Evolutionary conservation across 148 eudicot genomes (phyloP).

Genomic region (Euryodendron excelsum): DNA sequence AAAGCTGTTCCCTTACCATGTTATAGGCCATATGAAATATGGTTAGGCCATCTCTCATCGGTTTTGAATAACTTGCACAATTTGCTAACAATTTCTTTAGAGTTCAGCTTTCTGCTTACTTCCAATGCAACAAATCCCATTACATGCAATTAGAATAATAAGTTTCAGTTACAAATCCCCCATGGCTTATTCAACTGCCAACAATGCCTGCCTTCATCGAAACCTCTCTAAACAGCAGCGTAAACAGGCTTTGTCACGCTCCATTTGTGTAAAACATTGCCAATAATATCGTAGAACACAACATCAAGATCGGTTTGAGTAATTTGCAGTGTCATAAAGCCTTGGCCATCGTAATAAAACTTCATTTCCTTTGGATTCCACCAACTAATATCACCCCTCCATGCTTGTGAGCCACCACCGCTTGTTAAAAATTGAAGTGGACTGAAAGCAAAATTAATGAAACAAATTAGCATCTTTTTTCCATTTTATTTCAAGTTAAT

Average conservation of each 20-base stretch:
- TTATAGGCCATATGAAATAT: too few species aligned
- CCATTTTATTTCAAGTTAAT: background rate
- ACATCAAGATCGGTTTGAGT: slow-evolving; percentile 28
- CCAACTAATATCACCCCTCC: slow-evolving; percentile 55
- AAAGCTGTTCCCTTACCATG: too few species aligned
- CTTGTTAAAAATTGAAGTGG: slow-evolving; percentile 71
- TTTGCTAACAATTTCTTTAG: too few species aligned
- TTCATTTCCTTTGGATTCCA: slow-evolving; percentile 45
- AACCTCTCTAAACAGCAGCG: background rate
- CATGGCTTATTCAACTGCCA: background rate
- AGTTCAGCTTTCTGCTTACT: too few species aligned
- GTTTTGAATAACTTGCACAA: too few species aligned
- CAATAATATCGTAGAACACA: slow-evolving; percentile 54
- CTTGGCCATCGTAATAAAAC: slow-evolving; percentile 86
- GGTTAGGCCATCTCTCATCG: background rate
- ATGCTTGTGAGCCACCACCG: slow-evolving; percentile 91
- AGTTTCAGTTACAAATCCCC: background rate
- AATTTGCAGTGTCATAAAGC: slow-evolving; percentile 69
- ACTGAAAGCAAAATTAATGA: slow-evolving; percentile 29
- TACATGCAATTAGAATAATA: too few species aligned
- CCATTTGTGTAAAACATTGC: slow-evolving; percentile 64
- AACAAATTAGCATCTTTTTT: background rate
- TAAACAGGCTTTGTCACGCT: slow-evolving; percentile 28
- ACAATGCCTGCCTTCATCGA: background rate
- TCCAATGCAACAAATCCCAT: too few species aligned